Conservation (phyloP, 1,284 basidiomycete species). For the Kalmanozyma brasiliensis region DNA sequence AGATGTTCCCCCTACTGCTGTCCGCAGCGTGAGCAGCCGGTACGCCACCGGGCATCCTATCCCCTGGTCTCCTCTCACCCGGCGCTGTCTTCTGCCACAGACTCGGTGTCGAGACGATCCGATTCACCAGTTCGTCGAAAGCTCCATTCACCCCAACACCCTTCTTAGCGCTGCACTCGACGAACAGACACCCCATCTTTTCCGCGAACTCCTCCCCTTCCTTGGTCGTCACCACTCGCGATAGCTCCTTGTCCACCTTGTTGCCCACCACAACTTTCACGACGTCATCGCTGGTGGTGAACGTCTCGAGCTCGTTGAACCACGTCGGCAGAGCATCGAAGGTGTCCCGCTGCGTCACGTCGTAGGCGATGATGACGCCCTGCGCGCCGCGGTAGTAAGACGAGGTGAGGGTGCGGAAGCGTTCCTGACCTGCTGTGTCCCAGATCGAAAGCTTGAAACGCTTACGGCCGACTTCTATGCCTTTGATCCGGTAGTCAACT, state of each 20-base stretch:
- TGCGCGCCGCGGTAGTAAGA: conserved; percentile 93
- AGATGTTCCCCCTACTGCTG: conserved; percentile 57
- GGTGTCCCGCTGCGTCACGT: conserved; percentile 87
- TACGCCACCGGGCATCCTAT: conserved; percentile 65
- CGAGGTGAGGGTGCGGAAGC: conserved; percentile 82
- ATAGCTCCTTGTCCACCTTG: conserved; percentile 91
- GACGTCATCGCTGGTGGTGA: conserved; percentile 77
- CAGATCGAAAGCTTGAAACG: conserved; percentile 73
- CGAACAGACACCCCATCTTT: conserved; percentile 82
- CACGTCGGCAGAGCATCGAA: conserved; percentile 92
- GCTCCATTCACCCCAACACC: conserved; percentile 62
- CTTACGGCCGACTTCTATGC: conserved; percentile 70
- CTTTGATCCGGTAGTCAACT: conserved; percentile 72
- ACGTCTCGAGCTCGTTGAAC: conserved; percentile 94
- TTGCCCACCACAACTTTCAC: conserved; percentile 94
- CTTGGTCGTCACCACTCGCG: conserved; percentile 81
- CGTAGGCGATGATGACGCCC: conserved; percentile 93
- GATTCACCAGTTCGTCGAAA: conserved; percentile 65
- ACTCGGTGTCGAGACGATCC: conserved; percentile 62
- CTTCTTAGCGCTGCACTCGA: conserved; percentile 74
- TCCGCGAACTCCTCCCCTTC: conserved; percentile 85
- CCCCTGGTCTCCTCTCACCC: conserved; percentile 61
- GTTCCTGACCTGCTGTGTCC: conserved; percentile 69
- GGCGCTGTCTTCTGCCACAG: conserved; percentile 59
- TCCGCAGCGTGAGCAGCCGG: conserved; percentile 54